Percentiles rank a stretch among this genome's conserved stretches.
Evolutionary conservation across 257 asterid genomes (phyloP).

Genomic region (Lycium barbarum): DNA sequence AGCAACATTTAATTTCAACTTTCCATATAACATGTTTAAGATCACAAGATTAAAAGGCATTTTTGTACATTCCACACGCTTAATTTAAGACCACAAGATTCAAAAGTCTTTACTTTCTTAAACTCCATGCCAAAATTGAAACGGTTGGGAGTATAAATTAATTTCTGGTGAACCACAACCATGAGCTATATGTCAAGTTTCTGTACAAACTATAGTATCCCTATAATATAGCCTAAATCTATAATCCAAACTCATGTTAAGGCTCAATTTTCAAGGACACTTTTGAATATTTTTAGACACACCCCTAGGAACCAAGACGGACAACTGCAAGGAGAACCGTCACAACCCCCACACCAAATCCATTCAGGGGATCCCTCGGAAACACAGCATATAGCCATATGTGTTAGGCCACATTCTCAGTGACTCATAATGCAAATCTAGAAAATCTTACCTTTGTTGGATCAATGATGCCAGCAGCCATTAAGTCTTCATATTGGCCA

Average conservation of each 20-base stretch:
- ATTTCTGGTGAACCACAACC: neutral
- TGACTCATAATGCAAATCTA: neutral
- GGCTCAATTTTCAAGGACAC: neutral
- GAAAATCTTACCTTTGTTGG: constrained; percentile 79
- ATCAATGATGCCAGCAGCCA: constrained; percentile 97
- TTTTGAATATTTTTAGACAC: neutral
- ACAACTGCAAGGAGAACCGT: neutral
- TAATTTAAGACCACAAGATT: too few species aligned
- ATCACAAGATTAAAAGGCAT: too few species aligned
- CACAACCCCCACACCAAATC: neutral
- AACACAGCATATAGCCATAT: neutral
- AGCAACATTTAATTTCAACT: too few species aligned
- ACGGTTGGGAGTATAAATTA: too few species aligned
- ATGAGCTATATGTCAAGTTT: neutral
- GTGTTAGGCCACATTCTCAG: neutral
- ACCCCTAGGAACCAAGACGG: neutral
- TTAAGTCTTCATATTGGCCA: constrained; percentile 90
- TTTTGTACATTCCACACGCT: too few species aligned
- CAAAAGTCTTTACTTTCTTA: too few species aligned
- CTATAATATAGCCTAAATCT: neutral
- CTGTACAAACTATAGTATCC: neutral
- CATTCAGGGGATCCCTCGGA: neutral
- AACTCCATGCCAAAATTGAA: too few species aligned
- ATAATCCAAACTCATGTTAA: neutral
- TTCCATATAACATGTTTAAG: too few species aligned